Evolutionary conservation across 345 rosid genomes (phyloP), one percentile per base, ranked within the genome.

Genomic region (Lepidium didymum): DNA sequence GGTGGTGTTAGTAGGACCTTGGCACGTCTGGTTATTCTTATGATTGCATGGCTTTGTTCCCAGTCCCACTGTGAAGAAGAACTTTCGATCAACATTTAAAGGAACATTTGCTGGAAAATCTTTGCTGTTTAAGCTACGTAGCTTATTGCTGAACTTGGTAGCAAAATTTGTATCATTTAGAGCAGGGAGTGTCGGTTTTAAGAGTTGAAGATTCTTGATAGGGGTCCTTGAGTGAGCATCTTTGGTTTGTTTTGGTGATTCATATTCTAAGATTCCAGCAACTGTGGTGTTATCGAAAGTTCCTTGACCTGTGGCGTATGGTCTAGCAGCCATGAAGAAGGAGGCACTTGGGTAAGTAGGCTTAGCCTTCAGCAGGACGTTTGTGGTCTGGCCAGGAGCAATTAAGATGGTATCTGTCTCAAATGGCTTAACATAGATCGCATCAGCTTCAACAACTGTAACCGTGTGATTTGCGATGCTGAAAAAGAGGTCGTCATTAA

Each of bases 1-100:
- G 43, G 91, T 82, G 23, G 81, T 76, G 59, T 82, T 88, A 12
- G 91, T 85, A 7, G 95, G 95, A 1, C 95, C 95, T 49, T 82
- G 91, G 67, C 86, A 84, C 35, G 91, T 82, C 65, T 73, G 80
- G 70, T 84, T 87, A 15, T 75, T 75, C 65, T 74, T 74, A 16
- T 77, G 64, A 54, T 51, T 78, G 53, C 91, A 78, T 0, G 87
- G 91, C 68, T 21, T 73, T 14, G 90, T 81, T 68, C 94, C 91
- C 8, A 84, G 68, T 33, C 94, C 81, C 4, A 82, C 72, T 0
- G 83, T 81, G 83, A 82, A 81, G 64, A 82, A 87, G 61, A 85
- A 82, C 45, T 60, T 68, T 70, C 66, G 62, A 38, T 81, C 86
- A 6, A 87, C 78, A 10, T 77, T 79, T 15, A 68, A 62, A 53